These are phyloP conservation scores for Jatropha curcas DNA, from an alignment of 345 rosid genomes.

Conservation along the genomic window DNA sequence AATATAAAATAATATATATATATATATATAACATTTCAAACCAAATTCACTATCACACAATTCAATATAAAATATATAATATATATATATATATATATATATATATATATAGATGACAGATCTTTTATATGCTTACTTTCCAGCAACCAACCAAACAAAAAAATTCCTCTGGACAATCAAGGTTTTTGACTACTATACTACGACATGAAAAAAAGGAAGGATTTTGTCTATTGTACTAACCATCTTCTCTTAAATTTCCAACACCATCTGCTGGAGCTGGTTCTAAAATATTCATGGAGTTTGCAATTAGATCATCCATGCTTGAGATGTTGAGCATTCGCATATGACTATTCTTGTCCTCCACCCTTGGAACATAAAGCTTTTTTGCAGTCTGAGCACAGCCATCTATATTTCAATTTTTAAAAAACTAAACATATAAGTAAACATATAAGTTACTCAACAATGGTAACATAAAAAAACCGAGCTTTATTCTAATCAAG, in stretches of 20 bases:
- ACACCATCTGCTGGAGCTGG: slow-evolving; percentile 68
- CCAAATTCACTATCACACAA: neutral
- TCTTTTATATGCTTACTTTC: no score
- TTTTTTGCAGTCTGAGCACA: slow-evolving; percentile 41
- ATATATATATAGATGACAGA: no score
- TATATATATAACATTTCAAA: neutral
- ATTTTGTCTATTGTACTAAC: slow-evolving; percentile 37
- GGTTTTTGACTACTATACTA: no score
- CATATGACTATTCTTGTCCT: slow-evolving; percentile 91
- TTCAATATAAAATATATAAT: no score
- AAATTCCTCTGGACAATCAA: no score
- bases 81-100: neutral
- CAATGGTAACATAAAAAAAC: slow-evolving; percentile 1
- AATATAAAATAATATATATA: neutral
- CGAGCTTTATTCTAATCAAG: no score
- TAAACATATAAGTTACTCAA: no score
- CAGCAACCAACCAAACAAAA: no score
- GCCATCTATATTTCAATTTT: slow-evolving; percentile 50
- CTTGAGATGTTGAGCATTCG: slow-evolving; percentile 75
- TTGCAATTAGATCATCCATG: slow-evolving; percentile 74
- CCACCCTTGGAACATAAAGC: slow-evolving; percentile 91
- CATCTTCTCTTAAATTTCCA: slow-evolving; percentile 87
- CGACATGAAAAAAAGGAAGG: no score
- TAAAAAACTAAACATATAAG: no score
- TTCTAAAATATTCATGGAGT: slow-evolving; percentile 91